These are phyloP conservation scores for Penicillium odoratum DNA, from an alignment of 495 filamentous ascomycete species.

Conservation along the genomic window DNA sequence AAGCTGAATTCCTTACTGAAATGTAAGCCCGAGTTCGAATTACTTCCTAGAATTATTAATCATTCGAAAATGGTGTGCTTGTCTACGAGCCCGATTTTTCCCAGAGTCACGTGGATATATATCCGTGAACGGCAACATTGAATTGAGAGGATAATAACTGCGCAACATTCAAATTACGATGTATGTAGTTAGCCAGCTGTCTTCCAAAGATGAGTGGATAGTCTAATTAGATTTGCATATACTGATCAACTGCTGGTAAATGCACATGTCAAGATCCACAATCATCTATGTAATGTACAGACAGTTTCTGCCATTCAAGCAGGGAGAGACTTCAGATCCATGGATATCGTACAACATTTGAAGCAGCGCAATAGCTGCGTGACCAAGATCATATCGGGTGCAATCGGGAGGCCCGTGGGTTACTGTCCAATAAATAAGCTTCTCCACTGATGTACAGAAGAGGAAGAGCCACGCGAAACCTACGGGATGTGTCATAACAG, in stretches of 20 bases:
- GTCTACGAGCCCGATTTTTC: not conserved
- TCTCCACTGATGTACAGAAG: not conserved
- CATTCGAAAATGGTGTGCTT: not conserved
- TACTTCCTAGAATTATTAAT: not conserved
- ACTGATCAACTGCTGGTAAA: not conserved
- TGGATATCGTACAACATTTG: not conserved
- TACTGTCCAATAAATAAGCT: not conserved
- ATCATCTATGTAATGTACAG: not conserved
- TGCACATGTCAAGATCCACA: not conserved
- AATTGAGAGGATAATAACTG: no score
- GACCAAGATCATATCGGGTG: not conserved
- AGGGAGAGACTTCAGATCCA: not conserved
- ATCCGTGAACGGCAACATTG: not conserved
- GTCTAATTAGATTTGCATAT: not conserved
- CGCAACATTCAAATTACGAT: no score
- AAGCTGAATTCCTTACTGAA: not conserved
- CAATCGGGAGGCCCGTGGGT: not conserved
- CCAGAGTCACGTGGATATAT: not conserved
- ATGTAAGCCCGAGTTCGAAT: not conserved
- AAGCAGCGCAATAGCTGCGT: not conserved
- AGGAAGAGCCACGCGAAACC: constrained; percentile 14
- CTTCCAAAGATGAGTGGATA: not conserved
- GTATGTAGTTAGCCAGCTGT: no score
- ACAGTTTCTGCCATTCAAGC: not conserved
- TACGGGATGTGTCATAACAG: constrained; percentile 1